phyloP scores from a whole-genome alignment of 306 rosid species.

The Malus orientalis region DNA sequence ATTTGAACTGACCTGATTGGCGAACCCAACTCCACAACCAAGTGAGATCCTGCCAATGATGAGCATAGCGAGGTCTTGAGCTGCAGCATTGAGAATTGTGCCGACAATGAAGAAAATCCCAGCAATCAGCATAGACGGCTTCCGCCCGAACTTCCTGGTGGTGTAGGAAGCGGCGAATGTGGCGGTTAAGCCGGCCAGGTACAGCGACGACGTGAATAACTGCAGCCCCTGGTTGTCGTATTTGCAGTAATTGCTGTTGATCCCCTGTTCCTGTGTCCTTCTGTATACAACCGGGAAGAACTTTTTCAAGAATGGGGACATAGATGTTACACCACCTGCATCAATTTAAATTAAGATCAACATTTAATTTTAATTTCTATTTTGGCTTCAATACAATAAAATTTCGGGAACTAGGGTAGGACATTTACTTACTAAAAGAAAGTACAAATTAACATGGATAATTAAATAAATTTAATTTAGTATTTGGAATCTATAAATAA shows the following conservation, averaged over 20 bases:
- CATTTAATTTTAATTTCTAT: neutral
- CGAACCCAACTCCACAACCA: constrained; percentile 84
- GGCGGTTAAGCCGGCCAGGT: constrained; percentile 60
- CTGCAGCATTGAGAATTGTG: constrained; percentile 39
- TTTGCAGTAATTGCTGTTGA: constrained; percentile 59
- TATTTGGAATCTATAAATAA: neutral
- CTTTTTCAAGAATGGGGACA: constrained; percentile 39
- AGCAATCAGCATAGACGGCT: constrained; percentile 55
- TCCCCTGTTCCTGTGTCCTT: neutral
- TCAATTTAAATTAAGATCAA: neutral
- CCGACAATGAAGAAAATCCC: constrained; percentile 57
- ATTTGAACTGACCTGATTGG: constrained; percentile 57
- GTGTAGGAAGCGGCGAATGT: constrained; percentile 51
- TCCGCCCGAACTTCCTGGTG: constrained; percentile 50
- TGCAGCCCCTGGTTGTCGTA: constrained; percentile 64
- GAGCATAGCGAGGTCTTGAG: constrained; percentile 33
- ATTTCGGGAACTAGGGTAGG: no score
- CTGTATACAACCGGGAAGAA: constrained; percentile 58
- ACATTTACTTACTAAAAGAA: no score
- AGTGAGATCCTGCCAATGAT: constrained; percentile 54
- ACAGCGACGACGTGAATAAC: constrained; percentile 74
- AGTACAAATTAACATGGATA: neutral
- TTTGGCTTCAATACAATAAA: no score
- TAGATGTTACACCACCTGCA: constrained; percentile 75
- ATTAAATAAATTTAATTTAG: neutral